Evolutionary conservation across 495 filamentous ascomycete genomes (phyloP), one percentile per base, ranked within the genome.

Genomic region (Oidiodendron maius): DNA sequence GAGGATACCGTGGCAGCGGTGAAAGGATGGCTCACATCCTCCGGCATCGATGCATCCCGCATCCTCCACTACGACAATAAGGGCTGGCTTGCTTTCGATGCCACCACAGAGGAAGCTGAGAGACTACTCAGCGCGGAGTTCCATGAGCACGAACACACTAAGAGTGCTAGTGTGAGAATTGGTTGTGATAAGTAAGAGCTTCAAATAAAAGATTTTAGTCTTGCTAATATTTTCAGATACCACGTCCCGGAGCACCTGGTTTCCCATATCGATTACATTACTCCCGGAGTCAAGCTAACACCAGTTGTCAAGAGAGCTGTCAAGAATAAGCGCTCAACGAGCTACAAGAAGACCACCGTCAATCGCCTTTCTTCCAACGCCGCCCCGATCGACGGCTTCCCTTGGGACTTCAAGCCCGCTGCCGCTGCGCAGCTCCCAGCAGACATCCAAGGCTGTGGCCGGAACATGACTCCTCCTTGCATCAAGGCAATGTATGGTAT

Each of bases 211-310:
- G 12, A 35, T 28, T 3, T 20, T 4, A 4, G 5, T 15, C 23
- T 15, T 1, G 12, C 34, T 39, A 48, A 25, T 28, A 35, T 43
- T 48, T 38, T 58, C 61, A 62, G 59, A 18, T 53, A 53, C 40
- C 44, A 48, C 48, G 53, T 64, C 20, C 61, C 62, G 23, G 15
- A 35, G 10, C 44, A 58, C 18, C 47, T 65, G 17, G 45, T 39
- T 18, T 45, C 55, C 17, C 62, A 65, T 16, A 56, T 65, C 23
- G 62, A 65, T 41, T 59, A 64, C 34, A 51, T 65, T 11, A 63
- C 56, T 48, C 62, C 62, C n/a, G 55, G 55, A 13, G 50, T 50
- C 21, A 53, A 50, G 20, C 46, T 55, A 9, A 35, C 46, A 41
- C 46, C 52, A 5, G 46, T 50, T 3, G 35, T 55, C 1, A 50